Evolutionary conservation across 768 basidiomycete species (phyloP), one percentile per base, ranked within the genome.

Genomic region (Amanita pseudoporphyria): DNA sequence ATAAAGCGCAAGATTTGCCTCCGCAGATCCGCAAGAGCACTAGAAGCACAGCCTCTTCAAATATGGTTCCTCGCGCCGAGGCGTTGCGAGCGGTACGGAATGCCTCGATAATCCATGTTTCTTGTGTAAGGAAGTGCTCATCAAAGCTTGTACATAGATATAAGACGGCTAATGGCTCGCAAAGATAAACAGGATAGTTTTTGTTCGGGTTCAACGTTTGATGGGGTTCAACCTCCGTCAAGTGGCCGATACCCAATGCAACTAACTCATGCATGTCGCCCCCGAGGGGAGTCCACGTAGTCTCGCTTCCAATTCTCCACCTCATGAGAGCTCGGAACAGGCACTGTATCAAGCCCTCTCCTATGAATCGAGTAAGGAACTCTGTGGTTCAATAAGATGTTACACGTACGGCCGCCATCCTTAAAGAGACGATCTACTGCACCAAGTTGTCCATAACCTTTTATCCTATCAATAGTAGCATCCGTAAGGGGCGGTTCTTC

Each of bases 271-370:
- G 57, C 42, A 54, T 47, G 24, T 54, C 26, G 47, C 42, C 31
- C 36, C 56, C 45, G 18, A 52, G 37, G 42, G 46, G 22, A 30
- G 56, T 38, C 22, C 33, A 24, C 21, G 42, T 56, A 26, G 46
- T 13, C 46, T 54, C 14, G 37, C 55, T 56, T 39, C 48, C 55
- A 18, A 56, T 50, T 31, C n/a, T 53, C 55, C 55, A 58, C 41
- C 37, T 35, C 53, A 53, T 49, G 31, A 58, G 37, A 53, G 39
- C 48, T 7, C 47, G 16, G 41, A 53, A 42, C 40, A 58, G 45
- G 47, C 32, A 12, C 30, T 47, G 41, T 36, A 38, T 52, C 52
- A 56, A 41, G n/a, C n/a, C n/a, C 21, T 44, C 28, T 32, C 6
- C 28, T 44, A 19, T 44, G 32, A 42, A 43, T 48, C 28, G 45